phyloP scores from a whole-genome alignment of 108 stramenopile genomes.

The Cyclostephanos invisitatus region DNA sequence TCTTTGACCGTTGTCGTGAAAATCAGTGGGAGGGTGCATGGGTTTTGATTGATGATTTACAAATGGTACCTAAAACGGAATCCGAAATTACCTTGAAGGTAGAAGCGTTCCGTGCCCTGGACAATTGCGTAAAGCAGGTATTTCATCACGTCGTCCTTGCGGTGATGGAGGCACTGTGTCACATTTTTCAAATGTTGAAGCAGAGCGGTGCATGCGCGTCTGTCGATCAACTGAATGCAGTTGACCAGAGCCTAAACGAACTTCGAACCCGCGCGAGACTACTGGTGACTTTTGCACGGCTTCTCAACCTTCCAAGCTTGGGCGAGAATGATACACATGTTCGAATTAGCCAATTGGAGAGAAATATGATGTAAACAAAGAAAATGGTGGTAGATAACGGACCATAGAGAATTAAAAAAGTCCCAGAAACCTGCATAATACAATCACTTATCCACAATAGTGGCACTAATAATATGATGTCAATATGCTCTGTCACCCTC shows the following conservation, averaged over 20 bases:
- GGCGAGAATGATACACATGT: constrained; percentile 41
- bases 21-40: constrained; percentile 60
- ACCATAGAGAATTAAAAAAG: no score
- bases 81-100: constrained; percentile 45
- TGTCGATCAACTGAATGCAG: constrained; percentile 16
- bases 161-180: constrained; percentile 52
- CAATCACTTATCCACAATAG: no score
- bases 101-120: constrained; percentile 38
- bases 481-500: no score
- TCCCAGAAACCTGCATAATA: no score
- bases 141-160: constrained; percentile 49
- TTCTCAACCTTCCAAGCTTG: constrained; percentile 46
- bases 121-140: constrained; percentile 35
- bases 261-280: constrained; percentile 59
- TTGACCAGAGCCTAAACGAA: constrained; percentile 54
- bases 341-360: constrained; percentile 52
- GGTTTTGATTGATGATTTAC: constrained; percentile 41
- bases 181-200: constrained; percentile 35
- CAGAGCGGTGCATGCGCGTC: constrained; percentile 17
- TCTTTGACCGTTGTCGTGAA: constrained; percentile 59
- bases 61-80: constrained; percentile 36
- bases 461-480: no score
- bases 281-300: constrained; percentile 70
- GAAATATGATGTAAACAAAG: constrained; percentile 48
- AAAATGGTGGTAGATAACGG: no score